Percentiles rank a stretch among this genome's conserved stretches.
phyloP scores from a whole-genome alignment of 768 basidiomycete species.

The Termitomyces sp. region DNA sequence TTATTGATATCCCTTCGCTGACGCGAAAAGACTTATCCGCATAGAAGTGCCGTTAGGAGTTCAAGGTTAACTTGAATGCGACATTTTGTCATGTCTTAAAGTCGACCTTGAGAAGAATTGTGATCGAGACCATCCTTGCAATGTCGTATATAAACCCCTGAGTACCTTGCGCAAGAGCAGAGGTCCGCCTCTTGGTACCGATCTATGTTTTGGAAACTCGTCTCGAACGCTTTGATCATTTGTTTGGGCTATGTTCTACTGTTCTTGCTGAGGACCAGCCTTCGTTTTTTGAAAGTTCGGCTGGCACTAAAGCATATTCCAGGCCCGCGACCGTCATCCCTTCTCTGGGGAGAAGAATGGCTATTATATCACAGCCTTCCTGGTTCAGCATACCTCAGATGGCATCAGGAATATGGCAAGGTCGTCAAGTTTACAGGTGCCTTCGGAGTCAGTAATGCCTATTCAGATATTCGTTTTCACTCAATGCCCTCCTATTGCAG shows the following conservation, averaged over 20 bases:
- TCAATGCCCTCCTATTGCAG: slow-evolving; percentile 23
- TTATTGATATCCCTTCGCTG: neutral
- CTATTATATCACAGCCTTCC: slow-evolving; percentile 46
- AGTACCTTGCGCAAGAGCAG: neutral
- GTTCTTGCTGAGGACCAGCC: slow-evolving; percentile 24
- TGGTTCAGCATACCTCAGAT: slow-evolving; percentile 44
- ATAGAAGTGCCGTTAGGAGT: neutral
- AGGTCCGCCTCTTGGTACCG: slow-evolving; percentile 1
- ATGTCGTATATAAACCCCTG: slow-evolving; percentile 10
- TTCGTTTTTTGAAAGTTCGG: slow-evolving; percentile 27
- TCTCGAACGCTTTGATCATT: slow-evolving; percentile 21
- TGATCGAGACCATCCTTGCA: slow-evolving; percentile 12
- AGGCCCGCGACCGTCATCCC: slow-evolving; percentile 42
- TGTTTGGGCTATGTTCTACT: slow-evolving; percentile 22
- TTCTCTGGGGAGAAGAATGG: slow-evolving; percentile 62
- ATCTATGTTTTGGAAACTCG: slow-evolving; percentile 19
- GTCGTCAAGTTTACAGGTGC: slow-evolving; percentile 51
- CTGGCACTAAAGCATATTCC: slow-evolving; percentile 38
- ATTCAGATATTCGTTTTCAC: neutral
- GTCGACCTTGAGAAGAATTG: slow-evolving; percentile 1
- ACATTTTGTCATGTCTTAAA: neutral
- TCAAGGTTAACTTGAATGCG: neutral
- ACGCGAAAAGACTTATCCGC: neutral
- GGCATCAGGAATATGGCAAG: slow-evolving; percentile 49
- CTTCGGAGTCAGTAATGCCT: slow-evolving; percentile 32